These are phyloP conservation scores for Pneumocystis jirovecii DNA, from an alignment of 1,139 yeast species.

Conservation along the genomic window DNA sequence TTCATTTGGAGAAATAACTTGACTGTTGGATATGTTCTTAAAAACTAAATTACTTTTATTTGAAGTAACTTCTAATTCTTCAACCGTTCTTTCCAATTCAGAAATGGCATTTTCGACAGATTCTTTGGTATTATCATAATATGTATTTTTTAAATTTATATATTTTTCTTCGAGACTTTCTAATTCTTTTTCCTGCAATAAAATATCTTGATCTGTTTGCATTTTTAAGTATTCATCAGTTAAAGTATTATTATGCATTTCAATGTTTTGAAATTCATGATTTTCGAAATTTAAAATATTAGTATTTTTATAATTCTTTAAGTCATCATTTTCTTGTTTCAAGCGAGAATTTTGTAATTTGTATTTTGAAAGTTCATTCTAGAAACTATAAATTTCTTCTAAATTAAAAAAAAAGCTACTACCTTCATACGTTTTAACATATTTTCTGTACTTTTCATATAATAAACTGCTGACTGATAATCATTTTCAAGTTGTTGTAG, in stretches of 20 bases:
- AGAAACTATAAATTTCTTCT: neutral
- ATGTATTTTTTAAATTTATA: neutral
- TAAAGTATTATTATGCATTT: neutral
- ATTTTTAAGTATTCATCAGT: neutral
- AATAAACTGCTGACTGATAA: conserved; percentile 14
- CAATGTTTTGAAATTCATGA: neutral
- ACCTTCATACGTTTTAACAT: conserved; percentile 15
- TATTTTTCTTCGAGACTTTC: neutral
- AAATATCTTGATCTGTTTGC: neutral
- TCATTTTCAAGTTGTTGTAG: conserved; percentile 13
- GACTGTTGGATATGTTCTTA: neutral
- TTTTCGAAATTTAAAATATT: neutral
- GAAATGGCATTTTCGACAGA: neutral
- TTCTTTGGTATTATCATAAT: neutral
- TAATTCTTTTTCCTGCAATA: neutral
- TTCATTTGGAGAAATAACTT: neutral
- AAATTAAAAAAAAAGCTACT: neutral
- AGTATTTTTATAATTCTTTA: neutral
- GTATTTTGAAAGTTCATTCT: neutral
- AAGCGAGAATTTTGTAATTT: neutral
- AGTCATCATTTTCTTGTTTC: neutral
- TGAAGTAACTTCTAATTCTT: neutral
- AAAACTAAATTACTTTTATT: neutral
- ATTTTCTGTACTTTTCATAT: conserved; percentile 14
- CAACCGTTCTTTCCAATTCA: neutral